Conservation (phyloP, 1,139 yeast genomes). For the Scheffersomyces cryptocercus region DNA sequence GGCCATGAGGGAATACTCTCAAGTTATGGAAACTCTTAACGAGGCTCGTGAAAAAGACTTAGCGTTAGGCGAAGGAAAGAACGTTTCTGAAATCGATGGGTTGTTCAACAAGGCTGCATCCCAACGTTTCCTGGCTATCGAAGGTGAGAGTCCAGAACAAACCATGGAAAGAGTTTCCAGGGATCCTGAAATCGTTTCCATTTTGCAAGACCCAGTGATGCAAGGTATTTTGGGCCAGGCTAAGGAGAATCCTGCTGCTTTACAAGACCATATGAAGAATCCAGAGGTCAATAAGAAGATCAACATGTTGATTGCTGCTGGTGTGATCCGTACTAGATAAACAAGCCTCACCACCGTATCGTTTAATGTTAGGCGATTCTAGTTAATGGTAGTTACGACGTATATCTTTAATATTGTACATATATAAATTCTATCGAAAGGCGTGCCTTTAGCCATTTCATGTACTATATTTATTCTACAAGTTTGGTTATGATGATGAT, state of each 20-base stretch:
- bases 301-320: conserved; percentile 90
- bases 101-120: conserved; percentile 74
- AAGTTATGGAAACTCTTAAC: conserved; percentile 79
- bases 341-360: background rate
- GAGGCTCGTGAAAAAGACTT: conserved; percentile 75
- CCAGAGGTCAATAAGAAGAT: conserved; percentile 91
- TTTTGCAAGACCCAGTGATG: conserved; percentile 96
- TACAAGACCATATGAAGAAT: conserved; percentile 96
- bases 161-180: conserved; percentile 86
- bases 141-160: conserved; percentile 94
- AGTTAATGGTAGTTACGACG: background rate
- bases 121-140: conserved; percentile 77
- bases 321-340: conserved; percentile 91
- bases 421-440: background rate
- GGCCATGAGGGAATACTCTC: conserved; percentile 84
- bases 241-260: conserved; percentile 92
- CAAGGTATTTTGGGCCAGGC: conserved; percentile 94
- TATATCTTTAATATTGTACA: conserved; percentile 7
- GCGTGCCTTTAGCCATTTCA: no score
- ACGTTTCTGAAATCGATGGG: conserved; percentile 77
- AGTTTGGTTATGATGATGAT: no score
- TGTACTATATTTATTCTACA: no score
- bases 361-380: background rate
- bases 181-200: conserved; percentile 92
- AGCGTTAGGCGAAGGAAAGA: conserved; percentile 56